Base-by-base conservation (phyloP, 2,329 filamentous ascomycete species). In the Annulohypoxylon truncatum region DNA sequence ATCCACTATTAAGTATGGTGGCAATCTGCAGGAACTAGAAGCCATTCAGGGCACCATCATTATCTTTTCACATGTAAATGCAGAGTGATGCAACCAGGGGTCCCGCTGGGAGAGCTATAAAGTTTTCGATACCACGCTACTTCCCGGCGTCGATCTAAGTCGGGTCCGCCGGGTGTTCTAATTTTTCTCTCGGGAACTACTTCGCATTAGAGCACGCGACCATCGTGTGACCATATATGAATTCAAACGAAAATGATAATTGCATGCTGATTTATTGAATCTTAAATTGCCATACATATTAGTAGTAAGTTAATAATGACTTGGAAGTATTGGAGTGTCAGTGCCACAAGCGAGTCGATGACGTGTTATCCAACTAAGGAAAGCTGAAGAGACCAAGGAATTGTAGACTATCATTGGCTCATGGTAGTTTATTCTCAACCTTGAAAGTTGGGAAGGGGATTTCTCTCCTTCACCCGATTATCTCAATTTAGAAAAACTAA, bases 11-110 rank as follows among this genome's bases (percentile, higher is more conserved):
- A 50, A 54, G 51, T 40, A 5, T 35, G 20, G 35, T 56, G 38
- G 56, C 51, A 46, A 56, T 52, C 50, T 65, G 56, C 56, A 65
- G 61, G 61, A 55, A 64, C 55, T 51, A 15, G 55, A 57, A 47
- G 31, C 35, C 38, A 52, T 51, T 33, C 18, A 51, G n/a, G 20
- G 47, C 13, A 20, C n/a, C n/a, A n/a, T n/a, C n/a, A 18, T 22
- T 24, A 24, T 50, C 35, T 20, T 35, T 54, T 56, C 50, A 65
- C 56, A 53, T 59, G 51, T 20, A 51, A 35, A 66, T 60, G 66
- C 58, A 50, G 31, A 47, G 57, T 68, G 66, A 68, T 68, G 66
- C 50, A 68, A 68, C 54, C 15, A 44, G 61, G 58, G 52, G 15
- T 18, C 54, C 54, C 35, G 22, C 24, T n/a, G 4, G 1, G 18